phyloP scores from a whole-genome alignment of 2,329 filamentous ascomycete species.

The Pyricularia sp. region DNA sequence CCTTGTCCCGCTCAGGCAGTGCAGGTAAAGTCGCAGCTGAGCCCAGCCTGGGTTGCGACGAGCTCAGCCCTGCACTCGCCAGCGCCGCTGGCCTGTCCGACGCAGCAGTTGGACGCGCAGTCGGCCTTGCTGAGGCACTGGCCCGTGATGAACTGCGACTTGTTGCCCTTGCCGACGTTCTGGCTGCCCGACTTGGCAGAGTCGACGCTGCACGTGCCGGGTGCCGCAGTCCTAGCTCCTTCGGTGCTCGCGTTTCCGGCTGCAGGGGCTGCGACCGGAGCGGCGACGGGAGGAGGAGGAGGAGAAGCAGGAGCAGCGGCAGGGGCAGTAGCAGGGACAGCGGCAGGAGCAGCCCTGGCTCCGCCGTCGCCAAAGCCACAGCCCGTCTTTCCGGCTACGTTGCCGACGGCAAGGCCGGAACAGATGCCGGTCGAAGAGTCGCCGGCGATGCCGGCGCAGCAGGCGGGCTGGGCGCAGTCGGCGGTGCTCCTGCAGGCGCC shows the following conservation, averaged over 20 bases:
- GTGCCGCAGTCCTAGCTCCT: neutral
- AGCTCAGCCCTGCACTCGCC: slow-evolving; percentile 11
- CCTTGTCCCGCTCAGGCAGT: neutral
- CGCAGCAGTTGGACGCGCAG: slow-evolving; percentile 20
- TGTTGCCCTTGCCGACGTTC: slow-evolving; percentile 18
- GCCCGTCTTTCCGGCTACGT: slow-evolving; percentile 13
- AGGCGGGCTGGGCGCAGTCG: slow-evolving; percentile 16
- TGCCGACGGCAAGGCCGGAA: slow-evolving; percentile 11
- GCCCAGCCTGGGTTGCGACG: slow-evolving; percentile 8
- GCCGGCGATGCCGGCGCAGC: slow-evolving; percentile 11
- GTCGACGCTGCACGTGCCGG: slow-evolving; percentile 14
- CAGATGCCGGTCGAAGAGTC: slow-evolving; percentile 11
- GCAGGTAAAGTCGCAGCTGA: slow-evolving; percentile 10
- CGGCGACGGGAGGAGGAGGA: neutral
- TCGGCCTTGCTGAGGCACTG: slow-evolving; percentile 18
- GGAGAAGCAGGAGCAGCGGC: neutral
- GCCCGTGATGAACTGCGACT: slow-evolving; percentile 19
- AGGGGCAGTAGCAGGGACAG: neutral
- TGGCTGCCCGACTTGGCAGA: slow-evolving; percentile 21
- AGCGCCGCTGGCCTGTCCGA: slow-evolving; percentile 9
- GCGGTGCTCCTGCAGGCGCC: slow-evolving; percentile 17
- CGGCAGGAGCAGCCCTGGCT: neutral
- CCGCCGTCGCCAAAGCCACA: slow-evolving; percentile 12
- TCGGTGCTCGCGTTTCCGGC: neutral
- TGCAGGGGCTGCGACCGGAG: neutral